These are phyloP conservation scores for Funneliformis caledonium DNA, from an alignment of 371 early-diverging fungal species.

Conservation along the genomic window DNA sequence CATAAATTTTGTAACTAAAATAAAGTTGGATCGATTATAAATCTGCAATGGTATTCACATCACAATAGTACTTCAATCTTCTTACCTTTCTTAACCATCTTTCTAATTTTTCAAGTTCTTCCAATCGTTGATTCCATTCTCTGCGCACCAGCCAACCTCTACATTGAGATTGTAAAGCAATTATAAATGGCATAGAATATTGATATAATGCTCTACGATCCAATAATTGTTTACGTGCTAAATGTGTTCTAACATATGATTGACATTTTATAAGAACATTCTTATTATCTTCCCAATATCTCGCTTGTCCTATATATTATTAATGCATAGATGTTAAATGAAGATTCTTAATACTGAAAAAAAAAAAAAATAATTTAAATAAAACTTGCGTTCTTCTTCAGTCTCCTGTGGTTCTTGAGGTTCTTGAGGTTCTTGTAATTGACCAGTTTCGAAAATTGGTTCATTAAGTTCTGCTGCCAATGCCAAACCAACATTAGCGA, in stretches of 20 bases:
- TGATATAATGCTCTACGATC: conserved; percentile 53
- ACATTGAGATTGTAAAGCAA: conserved; percentile 66
- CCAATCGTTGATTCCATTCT: conserved; percentile 50
- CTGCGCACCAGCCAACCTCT: conserved; percentile 62
- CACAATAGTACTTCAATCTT: conserved; percentile 18
- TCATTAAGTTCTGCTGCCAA: conserved; percentile 69
- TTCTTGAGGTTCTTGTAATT: conserved; percentile 39
- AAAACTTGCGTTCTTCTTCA: conserved; percentile 44
- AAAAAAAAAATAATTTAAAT: background rate
- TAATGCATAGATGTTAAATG: background rate
- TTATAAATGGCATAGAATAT: conserved; percentile 50
- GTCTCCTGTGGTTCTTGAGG: conserved; percentile 48
- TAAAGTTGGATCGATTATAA: background rate
- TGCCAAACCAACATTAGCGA: conserved; percentile 75
- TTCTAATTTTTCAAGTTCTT: conserved; percentile 42
- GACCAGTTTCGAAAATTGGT: conserved; percentile 48
- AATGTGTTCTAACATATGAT: conserved; percentile 58
- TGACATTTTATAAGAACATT: conserved; percentile 58
- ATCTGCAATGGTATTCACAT: background rate
- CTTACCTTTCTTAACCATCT: conserved; percentile 45
- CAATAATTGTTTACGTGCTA: conserved; percentile 58
- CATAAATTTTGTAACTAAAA: conserved; percentile 73
- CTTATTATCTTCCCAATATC: conserved; percentile 44
- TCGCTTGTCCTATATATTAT: conserved; percentile 11
- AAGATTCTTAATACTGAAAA: background rate